These are phyloP conservation scores for Rhodotorula sphaerocarpa DNA, from an alignment of 768 basidiomycete genomes.

Conservation along the genomic window DNA sequence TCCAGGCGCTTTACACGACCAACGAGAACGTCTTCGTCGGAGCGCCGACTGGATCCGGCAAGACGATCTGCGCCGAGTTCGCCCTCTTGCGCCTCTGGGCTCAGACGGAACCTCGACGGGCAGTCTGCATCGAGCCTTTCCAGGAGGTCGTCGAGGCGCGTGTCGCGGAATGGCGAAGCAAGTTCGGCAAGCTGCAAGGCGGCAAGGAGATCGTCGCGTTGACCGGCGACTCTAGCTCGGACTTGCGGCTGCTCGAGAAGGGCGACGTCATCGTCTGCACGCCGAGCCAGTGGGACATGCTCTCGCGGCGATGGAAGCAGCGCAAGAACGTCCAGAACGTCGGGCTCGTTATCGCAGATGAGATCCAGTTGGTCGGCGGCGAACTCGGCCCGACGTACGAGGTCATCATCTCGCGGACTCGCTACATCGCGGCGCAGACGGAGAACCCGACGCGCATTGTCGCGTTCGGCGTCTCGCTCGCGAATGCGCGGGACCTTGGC, in stretches of 20 bases:
- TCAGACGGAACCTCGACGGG: slow-evolving; percentile 66
- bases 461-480: slow-evolving; percentile 86
- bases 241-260: slow-evolving; percentile 78
- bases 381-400: slow-evolving; percentile 95
- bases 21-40: slow-evolving; percentile 97
- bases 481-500: slow-evolving; percentile 88
- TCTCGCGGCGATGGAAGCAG: slow-evolving; percentile 91
- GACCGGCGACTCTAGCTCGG: slow-evolving; percentile 88
- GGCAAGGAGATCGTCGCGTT: slow-evolving; percentile 89
- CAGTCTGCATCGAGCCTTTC: slow-evolving; percentile 92
- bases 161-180: slow-evolving; percentile 76
- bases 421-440: slow-evolving; percentile 89
- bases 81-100: slow-evolving; percentile 93
- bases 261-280: slow-evolving; percentile 92
- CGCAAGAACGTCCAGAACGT: slow-evolving; percentile 92
- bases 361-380: slow-evolving; percentile 87
- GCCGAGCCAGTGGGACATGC: slow-evolving; percentile 90
- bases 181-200: slow-evolving; percentile 72
- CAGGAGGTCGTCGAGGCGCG: slow-evolving; percentile 94
- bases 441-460: slow-evolving; percentile 88
- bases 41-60: slow-evolving; percentile 92
- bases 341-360: slow-evolving; percentile 86
- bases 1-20: slow-evolving; percentile 91
- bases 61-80: slow-evolving; percentile 95
- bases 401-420: slow-evolving; percentile 88